Evolutionary conservation across 2,329 filamentous ascomycete genomes (phyloP), one percentile per base, ranked within the genome.

Genomic region (Monosporascus ibericus): DNA sequence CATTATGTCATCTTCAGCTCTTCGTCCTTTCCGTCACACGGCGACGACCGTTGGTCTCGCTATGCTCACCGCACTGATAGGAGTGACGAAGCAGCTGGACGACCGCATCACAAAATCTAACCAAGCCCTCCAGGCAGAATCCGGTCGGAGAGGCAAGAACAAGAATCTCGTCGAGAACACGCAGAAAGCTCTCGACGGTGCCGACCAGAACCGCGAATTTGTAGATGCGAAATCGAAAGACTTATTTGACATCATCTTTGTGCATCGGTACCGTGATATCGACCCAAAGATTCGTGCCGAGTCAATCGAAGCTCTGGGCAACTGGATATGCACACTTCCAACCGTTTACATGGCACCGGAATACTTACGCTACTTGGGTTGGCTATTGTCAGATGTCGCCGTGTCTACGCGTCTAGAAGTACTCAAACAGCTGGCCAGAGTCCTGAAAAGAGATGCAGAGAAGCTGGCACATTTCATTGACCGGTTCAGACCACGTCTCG

Each of bases 231-330:
- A 86, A 54, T 84, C 97, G 53, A 86, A 86, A 59, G 90, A 95
- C 59, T 90, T 91, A 62, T 95, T 97, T 65, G 88, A 96, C 60
- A 88, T 89, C 2, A 86, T 97, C 47, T 99, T 96, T 66, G 87
- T 96, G 30, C 92, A 99, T 70, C 86, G 94, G 47, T 99, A 97
- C 69, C 88, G 94, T 55, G 94, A 99, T 66, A 84, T 96, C 30
- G 94, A 99, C 64, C 84, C 90, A 6, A 88, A 84, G 62, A 95
- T 99, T 59, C 84, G 94, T 50, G 84, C 87, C 1, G 92, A 96
- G 64, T 96, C 92, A 65, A 86, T 95, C 24, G 84, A 88, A 57
- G 90, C 90, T 15, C 77, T 99, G 8, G 91, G 92, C 27, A 81
- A 85, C 40, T 99, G 94, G 94, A 95, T 97, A 60, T 81, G 85